A percentile compares a stretch with the other conserved stretches of the same genome.
phyloP scores from a whole-genome alignment of 2,329 filamentous ascomycete genomes.

The Cladosporium sp. region DNA sequence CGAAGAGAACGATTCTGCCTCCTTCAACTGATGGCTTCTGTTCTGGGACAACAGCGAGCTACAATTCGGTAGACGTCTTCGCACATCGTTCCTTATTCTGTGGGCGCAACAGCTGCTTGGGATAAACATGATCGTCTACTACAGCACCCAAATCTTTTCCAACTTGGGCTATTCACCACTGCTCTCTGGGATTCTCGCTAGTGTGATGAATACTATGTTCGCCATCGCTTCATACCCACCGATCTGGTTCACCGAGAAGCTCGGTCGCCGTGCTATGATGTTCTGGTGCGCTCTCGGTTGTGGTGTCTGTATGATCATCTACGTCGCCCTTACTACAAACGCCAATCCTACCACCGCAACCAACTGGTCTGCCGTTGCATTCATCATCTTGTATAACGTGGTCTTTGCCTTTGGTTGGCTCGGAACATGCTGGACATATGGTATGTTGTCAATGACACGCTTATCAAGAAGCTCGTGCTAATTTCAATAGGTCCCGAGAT shows the following conservation, averaged over 20 bases:
- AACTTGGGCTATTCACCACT: conserved; percentile 32
- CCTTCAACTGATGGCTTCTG: conserved; percentile 32
- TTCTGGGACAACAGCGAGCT: conserved; percentile 42
- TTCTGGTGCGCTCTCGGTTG: conserved; percentile 33
- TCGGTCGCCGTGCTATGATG: conserved; percentile 35
- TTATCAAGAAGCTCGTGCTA: background rate
- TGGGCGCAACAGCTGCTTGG: conserved; percentile 36
- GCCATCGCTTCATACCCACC: conserved; percentile 32
- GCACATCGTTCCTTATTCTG: conserved; percentile 41
- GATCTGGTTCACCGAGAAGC: conserved; percentile 34
- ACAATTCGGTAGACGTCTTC: conserved; percentile 39
- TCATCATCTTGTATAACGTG: conserved; percentile 33
- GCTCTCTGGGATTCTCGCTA: conserved; percentile 31
- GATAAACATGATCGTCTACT: conserved; percentile 38
- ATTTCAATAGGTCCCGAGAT: conserved; percentile 35
- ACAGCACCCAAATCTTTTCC: conserved; percentile 35
- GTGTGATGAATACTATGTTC: conserved; percentile 33
- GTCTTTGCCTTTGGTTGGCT: conserved; percentile 37
- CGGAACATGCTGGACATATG: conserved; percentile 39
- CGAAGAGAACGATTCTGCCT: conserved; percentile 29
- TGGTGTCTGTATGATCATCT: conserved; percentile 32
- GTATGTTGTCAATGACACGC: background rate
- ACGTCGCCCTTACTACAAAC: conserved; percentile 30
- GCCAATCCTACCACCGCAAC: conserved; percentile 23
- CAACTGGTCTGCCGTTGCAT: conserved; percentile 32